phyloP scores from a whole-genome alignment of 495 filamentous ascomycete species.

The Hypoxylon intermedium region DNA sequence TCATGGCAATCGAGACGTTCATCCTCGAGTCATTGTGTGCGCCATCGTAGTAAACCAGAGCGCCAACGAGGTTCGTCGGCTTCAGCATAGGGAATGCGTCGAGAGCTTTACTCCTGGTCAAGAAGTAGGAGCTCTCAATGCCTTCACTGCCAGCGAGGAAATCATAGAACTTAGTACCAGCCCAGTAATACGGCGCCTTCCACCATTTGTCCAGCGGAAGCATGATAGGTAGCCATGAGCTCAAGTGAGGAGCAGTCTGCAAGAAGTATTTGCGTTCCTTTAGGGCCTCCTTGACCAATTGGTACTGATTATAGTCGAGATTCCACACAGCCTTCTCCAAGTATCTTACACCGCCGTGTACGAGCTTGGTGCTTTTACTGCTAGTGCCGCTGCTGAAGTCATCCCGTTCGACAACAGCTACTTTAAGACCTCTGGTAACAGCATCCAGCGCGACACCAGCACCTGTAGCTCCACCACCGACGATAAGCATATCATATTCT shows the following conservation, averaged over 20 bases:
- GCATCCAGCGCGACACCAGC: constrained; percentile 94
- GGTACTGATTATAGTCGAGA: constrained; percentile 94
- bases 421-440: constrained; percentile 88
- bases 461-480: constrained; percentile 92
- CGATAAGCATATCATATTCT: constrained; percentile 86
- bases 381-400: constrained; percentile 95
- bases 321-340: constrained; percentile 97
- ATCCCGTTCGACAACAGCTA: constrained; percentile 92
- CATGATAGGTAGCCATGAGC: constrained; percentile 96
- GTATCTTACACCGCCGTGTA: constrained; percentile 96
- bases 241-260: constrained; percentile 94
- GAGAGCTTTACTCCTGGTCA: constrained; percentile 91
- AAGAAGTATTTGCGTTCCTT: constrained; percentile 95
- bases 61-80: constrained; percentile 82
- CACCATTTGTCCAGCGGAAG: constrained; percentile 94
- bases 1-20: constrained; percentile 97
- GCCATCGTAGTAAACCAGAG: constrained; percentile 97
- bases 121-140: constrained; percentile 95
- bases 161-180: constrained; percentile 94
- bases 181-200: constrained; percentile 98
- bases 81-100: constrained; percentile 98
- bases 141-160: constrained; percentile 93
- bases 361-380: constrained; percentile 96
- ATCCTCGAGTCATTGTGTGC: constrained; percentile 98
- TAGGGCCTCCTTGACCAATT: constrained; percentile 90